Percentiles rank a stretch among this genome's conserved stretches.
These are phyloP conservation scores for Podosphaera aphanis DNA, from an alignment of 2,329 filamentous ascomycete genomes.

Conservation along the genomic window DNA sequence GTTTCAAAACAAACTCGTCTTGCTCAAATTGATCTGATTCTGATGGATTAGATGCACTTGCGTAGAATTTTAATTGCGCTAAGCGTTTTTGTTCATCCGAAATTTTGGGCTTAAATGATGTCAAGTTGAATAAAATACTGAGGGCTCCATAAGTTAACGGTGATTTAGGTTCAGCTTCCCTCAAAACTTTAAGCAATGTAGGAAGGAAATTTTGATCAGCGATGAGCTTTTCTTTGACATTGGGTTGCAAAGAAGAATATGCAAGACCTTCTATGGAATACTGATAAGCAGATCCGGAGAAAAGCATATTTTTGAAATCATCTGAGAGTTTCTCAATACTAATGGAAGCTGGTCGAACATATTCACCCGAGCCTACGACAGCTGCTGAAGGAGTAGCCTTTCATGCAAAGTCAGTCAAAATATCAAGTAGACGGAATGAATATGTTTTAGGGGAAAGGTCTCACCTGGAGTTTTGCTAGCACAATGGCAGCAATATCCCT, in stretches of 20 bases:
- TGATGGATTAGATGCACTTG: constrained; percentile 54
- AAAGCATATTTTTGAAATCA: constrained; percentile 43
- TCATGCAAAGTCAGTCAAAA: constrained; percentile 16
- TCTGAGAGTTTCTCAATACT: constrained; percentile 41
- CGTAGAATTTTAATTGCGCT: constrained; percentile 78
- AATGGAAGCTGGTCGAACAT: constrained; percentile 26
- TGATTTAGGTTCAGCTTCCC: constrained; percentile 34
- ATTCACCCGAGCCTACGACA: constrained; percentile 16
- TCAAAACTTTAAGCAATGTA: constrained; percentile 40
- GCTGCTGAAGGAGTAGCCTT: constrained; percentile 15
- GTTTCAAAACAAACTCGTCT: constrained; percentile 47
- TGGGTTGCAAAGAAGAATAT: constrained; percentile 68
- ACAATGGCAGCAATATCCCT: constrained; percentile 49
- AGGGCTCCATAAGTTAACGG: constrained; percentile 65
- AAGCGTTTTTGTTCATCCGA: constrained; percentile 87
- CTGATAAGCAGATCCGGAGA: constrained; percentile 33
- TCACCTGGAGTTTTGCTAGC: constrained; percentile 42
- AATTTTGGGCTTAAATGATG: constrained; percentile 50
- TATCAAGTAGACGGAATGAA: constrained; percentile 3
- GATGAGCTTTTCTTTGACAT: constrained; percentile 60
- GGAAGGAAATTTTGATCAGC: constrained; percentile 45
- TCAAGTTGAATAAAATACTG: constrained; percentile 69
- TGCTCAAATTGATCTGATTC: constrained; percentile 47
- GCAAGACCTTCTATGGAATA: constrained; percentile 76
- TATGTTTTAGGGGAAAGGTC: constrained; percentile 5